A percentile compares a stretch with the other conserved stretches of the same genome.
Conservation (phyloP, 2,329 filamentous ascomycete species). For the Aspergillus awamori region DNA sequence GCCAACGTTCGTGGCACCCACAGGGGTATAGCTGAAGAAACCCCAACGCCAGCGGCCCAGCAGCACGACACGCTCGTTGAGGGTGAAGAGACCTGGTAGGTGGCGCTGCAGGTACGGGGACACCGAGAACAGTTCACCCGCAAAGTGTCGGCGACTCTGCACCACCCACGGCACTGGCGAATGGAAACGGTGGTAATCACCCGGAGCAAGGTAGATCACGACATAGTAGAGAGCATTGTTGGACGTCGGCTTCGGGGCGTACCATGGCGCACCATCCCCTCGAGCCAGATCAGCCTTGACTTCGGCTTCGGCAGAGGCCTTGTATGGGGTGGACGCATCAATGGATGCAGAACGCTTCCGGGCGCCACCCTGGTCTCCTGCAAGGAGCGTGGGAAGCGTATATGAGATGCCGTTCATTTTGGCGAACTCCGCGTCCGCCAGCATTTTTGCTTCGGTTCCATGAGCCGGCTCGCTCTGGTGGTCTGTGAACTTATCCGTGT, state of each 20-base stretch:
- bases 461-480: conserved; percentile 36
- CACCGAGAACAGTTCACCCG: conserved; percentile 92
- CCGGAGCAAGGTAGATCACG: conserved; percentile 93
- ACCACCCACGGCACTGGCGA: conserved; percentile 95
- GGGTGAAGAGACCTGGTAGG: conserved; percentile 88
- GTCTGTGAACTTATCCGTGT: conserved; percentile 39
- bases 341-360: conserved; percentile 57
- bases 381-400: conserved; percentile 83
- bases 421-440: conserved; percentile 88
- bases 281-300: conserved; percentile 82
- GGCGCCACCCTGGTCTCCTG: conserved; percentile 59
- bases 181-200: conserved; percentile 98
- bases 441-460: conserved; percentile 65
- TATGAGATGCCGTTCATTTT: conserved; percentile 94
- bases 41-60: conserved; percentile 94
- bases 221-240: conserved; percentile 81
- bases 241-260: conserved; percentile 63
- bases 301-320: conserved; percentile 74
- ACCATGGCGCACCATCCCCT: conserved; percentile 67
- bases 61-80: conserved; percentile 94
- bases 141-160: conserved; percentile 92
- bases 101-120: conserved; percentile 93
- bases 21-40: conserved; percentile 94
- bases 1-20: conserved; percentile 95
- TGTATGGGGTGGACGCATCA: conserved; percentile 73